A percentile compares a stretch with the other conserved stretches of the same genome.
phyloP scores from a whole-genome alignment of 371 early-diverging fungal genomes.

The Mortierella sp. region DNA sequence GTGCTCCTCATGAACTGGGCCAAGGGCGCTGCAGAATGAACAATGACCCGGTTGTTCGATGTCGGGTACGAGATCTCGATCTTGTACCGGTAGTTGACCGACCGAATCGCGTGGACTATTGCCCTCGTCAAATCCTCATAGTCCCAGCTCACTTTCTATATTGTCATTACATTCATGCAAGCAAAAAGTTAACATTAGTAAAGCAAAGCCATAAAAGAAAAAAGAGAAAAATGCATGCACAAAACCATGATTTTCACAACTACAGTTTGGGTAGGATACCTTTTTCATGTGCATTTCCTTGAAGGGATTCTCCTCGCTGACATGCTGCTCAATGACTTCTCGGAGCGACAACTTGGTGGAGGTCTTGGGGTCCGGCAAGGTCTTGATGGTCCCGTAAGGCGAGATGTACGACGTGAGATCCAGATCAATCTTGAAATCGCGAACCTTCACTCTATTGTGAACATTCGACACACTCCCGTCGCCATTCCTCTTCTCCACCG shows the following conservation, averaged over 20 bases:
- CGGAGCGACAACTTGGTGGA: constrained; percentile 26
- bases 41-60: constrained; percentile 26
- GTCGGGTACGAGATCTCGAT: constrained; percentile 53
- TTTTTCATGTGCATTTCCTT: constrained; percentile 52
- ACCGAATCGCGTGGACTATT: constrained; percentile 40
- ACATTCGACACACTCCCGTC: constrained; percentile 20
- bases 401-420: constrained; percentile 39
- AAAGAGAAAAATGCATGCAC: not conserved
- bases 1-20: constrained; percentile 35
- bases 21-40: constrained; percentile 37
- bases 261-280: not conserved
- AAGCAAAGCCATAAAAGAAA: not conserved
- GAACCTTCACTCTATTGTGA: constrained; percentile 22
- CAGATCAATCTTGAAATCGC: constrained; percentile 45
- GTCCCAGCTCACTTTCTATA: constrained; percentile 43
- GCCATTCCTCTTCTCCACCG: constrained; percentile 2
- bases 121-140: constrained; percentile 43
- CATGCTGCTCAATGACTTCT: constrained; percentile 46
- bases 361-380: constrained; percentile 31
- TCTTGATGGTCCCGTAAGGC: constrained; percentile 26
- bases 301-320: constrained; percentile 43
- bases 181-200: too few relatives aligned
- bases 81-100: constrained; percentile 45
- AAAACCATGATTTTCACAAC: not conserved
- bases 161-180: not conserved